Base-by-base conservation (phyloP, 345 rosid species). In the Lepidium aucheri region DNA sequence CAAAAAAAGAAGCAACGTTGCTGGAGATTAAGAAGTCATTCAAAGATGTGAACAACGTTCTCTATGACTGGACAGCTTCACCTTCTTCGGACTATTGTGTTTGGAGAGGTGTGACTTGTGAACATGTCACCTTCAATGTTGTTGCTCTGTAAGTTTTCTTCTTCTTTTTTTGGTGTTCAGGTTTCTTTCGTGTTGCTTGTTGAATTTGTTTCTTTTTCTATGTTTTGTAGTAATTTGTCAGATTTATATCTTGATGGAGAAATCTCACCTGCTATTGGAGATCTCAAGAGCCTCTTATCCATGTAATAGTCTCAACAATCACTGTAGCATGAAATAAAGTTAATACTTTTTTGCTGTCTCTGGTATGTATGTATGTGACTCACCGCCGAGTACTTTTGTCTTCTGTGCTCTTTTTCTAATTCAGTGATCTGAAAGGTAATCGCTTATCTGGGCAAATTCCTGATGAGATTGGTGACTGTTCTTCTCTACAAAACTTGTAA, bases 381-480 rank as follows among this genome's bases (percentile, higher is more conserved):
- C 1, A 20, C n/a, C 30, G 20, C 24, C 17, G 41, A 38, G 60
- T 39, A 52, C 40, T 52, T 14, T 32, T 58, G 3, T 61, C 13
- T 39, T 47, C 30, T 40, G 15, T 41, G 32, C 1, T 28, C 32
- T 2, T 63, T 47, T 3, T 67, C 40, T 62, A 3, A 68, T 30
- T 8, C 67, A 94, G 97, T 62, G 97, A 88, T 76, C 86, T 94
- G 7, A 79, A 78, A 63, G 87, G 86, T 36, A 94, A 94, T 74
- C 84, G 67, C 47, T 85, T 90, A 17, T 80, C 92, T 2, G 97
- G 99, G 14, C 99, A 94, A 76, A 94, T 94, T 42, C 99, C 97
- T 26, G 97, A 88, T 63, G 99, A 94, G 81, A 90, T 94, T 60
- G 99, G 97, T 47, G 95, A 88, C 71, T 94, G 97, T 68, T 82